A percentile compares a stretch with the other conserved stretches of the same genome.
Conservation (phyloP, 2,329 filamentous ascomycete genomes). For the Fusarium guadeloupense region DNA sequence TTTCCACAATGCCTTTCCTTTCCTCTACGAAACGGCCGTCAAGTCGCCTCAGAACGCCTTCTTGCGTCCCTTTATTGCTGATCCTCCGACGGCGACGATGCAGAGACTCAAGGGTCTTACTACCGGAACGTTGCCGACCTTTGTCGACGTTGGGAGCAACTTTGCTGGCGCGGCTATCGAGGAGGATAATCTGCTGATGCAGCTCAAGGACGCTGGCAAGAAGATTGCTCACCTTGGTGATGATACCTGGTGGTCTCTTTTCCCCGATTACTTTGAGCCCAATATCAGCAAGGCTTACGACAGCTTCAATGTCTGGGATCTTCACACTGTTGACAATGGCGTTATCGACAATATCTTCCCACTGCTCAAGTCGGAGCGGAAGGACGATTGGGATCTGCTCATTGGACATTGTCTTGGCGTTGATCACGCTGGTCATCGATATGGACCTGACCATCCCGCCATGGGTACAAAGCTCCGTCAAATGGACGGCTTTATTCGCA, state of each 20-base stretch:
- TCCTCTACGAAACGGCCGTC: conserved; percentile 84
- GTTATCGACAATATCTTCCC: conserved; percentile 92
- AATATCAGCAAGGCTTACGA: conserved; percentile 91
- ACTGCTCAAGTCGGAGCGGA: conserved; percentile 72
- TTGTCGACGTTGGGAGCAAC: conserved; percentile 92
- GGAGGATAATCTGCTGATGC: conserved; percentile 80
- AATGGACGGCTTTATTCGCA: conserved; percentile 84
- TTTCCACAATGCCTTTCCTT: conserved; percentile 88
- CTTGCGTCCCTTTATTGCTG: conserved; percentile 92
- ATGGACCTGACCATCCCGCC: conserved; percentile 89
- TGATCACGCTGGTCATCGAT: conserved; percentile 95
- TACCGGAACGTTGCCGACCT: conserved; percentile 93
- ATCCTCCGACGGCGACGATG: conserved; percentile 92
- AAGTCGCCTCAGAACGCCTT: conserved; percentile 83
- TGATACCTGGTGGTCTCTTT: conserved; percentile 94
- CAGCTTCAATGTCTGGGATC: conserved; percentile 97
- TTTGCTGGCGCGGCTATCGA: conserved; percentile 96
- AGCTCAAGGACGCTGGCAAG: conserved; percentile 72
- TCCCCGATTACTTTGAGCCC: conserved; percentile 90
- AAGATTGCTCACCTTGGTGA: conserved; percentile 94
- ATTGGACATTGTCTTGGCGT: conserved; percentile 95
- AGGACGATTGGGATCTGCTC: conserved; percentile 87
- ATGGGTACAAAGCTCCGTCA: conserved; percentile 92
- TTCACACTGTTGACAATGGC: conserved; percentile 96
- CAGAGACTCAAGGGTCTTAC: conserved; percentile 94